phyloP scores from a whole-genome alignment of 441 rosid genomes.

The Lepidium campestre region DNA sequence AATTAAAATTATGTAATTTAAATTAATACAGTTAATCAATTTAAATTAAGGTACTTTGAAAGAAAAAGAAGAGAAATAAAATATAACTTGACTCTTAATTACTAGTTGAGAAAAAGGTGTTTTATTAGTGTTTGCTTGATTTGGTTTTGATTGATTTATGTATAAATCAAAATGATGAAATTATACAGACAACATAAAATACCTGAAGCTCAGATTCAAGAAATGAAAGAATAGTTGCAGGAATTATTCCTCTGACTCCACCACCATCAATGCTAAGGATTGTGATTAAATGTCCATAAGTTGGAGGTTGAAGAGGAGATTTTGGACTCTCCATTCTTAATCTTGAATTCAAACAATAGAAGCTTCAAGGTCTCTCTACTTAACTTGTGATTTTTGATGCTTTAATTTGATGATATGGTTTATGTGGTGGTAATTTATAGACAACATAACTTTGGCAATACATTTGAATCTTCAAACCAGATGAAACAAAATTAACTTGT shows the following conservation, averaged over 20 bases:
- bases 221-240: slow-evolving; percentile 39
- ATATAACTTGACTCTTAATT: neutral
- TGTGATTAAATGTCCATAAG: slow-evolving; percentile 30
- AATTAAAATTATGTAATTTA: too few species aligned
- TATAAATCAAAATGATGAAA: neutral
- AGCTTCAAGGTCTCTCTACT: neutral
- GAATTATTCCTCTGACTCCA: slow-evolving; percentile 48
- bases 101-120: neutral
- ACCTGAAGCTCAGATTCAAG: slow-evolving; percentile 52
- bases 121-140: neutral
- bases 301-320: slow-evolving; percentile 29
- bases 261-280: slow-evolving; percentile 57
- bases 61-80: too few species aligned
- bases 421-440: neutral
- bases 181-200: neutral
- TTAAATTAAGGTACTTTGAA: too few species aligned
- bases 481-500: neutral
- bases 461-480: neutral
- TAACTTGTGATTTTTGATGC: neutral
- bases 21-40: too few species aligned
- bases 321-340: slow-evolving; percentile 13
- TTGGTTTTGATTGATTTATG: neutral
- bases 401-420: neutral
- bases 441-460: neutral
- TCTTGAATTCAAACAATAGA: neutral